Evolutionary conservation across 164 flowering plant species (phyloP).

Genomic region (Chimonanthus praecox): DNA sequence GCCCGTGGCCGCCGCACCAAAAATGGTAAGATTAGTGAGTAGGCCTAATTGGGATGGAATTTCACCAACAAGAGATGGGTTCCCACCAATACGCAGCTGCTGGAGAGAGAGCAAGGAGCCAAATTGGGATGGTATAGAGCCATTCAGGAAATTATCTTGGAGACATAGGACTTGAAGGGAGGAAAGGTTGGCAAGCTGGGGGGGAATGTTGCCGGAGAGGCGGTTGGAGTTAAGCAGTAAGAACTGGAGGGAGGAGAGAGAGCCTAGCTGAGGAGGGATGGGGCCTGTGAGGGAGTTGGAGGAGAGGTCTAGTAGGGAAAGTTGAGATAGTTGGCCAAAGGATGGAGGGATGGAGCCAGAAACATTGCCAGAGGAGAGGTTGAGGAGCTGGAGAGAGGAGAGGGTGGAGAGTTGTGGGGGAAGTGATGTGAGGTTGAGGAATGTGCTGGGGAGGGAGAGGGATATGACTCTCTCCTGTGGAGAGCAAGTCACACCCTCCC

Average conservation of each 20-base stretch:
- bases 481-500: slow-evolving; percentile 93
- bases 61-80: slow-evolving; percentile 59
- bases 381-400: slow-evolving; percentile 76
- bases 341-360: slow-evolving; percentile 84
- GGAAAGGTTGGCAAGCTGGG: slow-evolving; percentile 54
- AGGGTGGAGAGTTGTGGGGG: slow-evolving; percentile 74
- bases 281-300: slow-evolving; percentile 70
- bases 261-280: slow-evolving; percentile 63
- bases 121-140: slow-evolving; percentile 66
- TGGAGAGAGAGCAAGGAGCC: slow-evolving; percentile 69
- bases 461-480: slow-evolving; percentile 75
- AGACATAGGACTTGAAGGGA: slow-evolving; percentile 71
- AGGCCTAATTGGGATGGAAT: slow-evolving; percentile 71
- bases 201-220: slow-evolving; percentile 63
- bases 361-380: slow-evolving; percentile 84
- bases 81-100: slow-evolving; percentile 84
- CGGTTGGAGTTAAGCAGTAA: slow-evolving; percentile 69
- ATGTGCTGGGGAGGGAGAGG: slow-evolving; percentile 73
- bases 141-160: slow-evolving; percentile 79
- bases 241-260: slow-evolving; percentile 59
- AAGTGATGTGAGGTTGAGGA: slow-evolving; percentile 71
- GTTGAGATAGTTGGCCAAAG: slow-evolving; percentile 48
- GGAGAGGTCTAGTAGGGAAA: slow-evolving; percentile 77
- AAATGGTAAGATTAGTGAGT: slow-evolving; percentile 69
- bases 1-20: slow-evolving; percentile 81